Evolutionary conservation across 73 alveolate species (phyloP).

Genomic region (Stentor coeruleus): DNA sequence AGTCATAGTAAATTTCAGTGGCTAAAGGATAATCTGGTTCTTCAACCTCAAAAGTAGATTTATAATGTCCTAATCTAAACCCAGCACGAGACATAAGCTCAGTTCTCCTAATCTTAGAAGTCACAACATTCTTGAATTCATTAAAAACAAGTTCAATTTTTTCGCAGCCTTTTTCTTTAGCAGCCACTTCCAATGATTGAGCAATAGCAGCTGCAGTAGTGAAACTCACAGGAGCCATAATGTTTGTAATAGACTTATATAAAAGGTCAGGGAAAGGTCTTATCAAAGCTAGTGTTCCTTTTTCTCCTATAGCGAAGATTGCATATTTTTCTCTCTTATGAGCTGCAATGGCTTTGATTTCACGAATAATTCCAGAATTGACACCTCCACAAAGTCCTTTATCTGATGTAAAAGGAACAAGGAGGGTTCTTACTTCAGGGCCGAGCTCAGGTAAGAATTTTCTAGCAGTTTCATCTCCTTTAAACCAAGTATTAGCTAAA

Average conservation of each 20-base stretch:
- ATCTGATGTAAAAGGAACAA: slow-evolving; percentile 79
- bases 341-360: slow-evolving; percentile 50
- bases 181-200: slow-evolving; percentile 45
- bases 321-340: slow-evolving; percentile 56
- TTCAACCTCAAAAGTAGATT: slow-evolving; percentile 24
- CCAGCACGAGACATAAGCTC: slow-evolving; percentile 72
- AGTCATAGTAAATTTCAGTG: slow-evolving; percentile 56
- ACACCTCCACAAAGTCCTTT: slow-evolving; percentile 91
- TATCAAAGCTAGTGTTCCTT: slow-evolving; percentile 69
- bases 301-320: slow-evolving; percentile 75
- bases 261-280: slow-evolving; percentile 83
- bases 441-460: slow-evolving; percentile 60
- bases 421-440: slow-evolving; percentile 42
- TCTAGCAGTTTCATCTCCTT: slow-evolving; percentile 69
- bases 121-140: slow-evolving; percentile 71
- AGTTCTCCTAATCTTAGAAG: slow-evolving; percentile 48
- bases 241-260: slow-evolving; percentile 46
- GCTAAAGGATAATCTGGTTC: slow-evolving; percentile 35
- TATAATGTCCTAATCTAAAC: slow-evolving; percentile 40
- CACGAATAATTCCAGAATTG: slow-evolving; percentile 79
- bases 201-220: slow-evolving; percentile 68
- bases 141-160: slow-evolving; percentile 63
- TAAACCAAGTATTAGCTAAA: slow-evolving; percentile 67
- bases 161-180: slow-evolving; percentile 52
- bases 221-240: slow-evolving; percentile 60